Percentiles rank a stretch among this genome's conserved stretches.
Evolutionary conservation across 2,329 filamentous ascomycete species (phyloP).

Genomic region (Trichoderma sp.): DNA sequence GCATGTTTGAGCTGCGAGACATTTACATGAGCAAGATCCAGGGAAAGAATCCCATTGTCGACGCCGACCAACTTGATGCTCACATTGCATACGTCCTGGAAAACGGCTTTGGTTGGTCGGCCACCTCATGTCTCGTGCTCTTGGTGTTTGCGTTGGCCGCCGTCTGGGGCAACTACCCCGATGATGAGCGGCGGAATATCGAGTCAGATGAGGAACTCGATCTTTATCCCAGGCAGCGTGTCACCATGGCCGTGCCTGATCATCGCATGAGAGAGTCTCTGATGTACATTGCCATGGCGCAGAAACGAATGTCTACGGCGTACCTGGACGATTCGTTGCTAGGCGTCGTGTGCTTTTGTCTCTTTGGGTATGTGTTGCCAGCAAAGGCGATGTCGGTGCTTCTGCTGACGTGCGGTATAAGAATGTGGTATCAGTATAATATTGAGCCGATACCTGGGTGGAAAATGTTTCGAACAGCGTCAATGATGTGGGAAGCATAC

Average conservation of each 20-base stretch:
- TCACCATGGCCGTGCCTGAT: neutral
- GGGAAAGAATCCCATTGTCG: neutral
- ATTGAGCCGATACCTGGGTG: constrained; percentile 2
- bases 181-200: neutral
- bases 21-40: constrained; percentile 9
- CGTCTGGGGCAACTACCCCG: constrained; percentile 1
- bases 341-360: constrained; percentile 4
- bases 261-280: constrained; percentile 3
- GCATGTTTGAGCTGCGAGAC: constrained; percentile 4
- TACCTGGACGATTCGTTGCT: neutral
- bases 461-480: constrained; percentile 3
- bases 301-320: constrained; percentile 7
- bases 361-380: neutral
- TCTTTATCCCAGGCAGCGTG: neutral
- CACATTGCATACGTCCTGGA: neutral
- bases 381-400: neutral
- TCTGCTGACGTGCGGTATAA: neutral
- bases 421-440: constrained; percentile 11
- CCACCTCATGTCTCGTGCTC: neutral
- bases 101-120: neutral
- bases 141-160: neutral
- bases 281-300: constrained; percentile 5
- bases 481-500: constrained; percentile 10
- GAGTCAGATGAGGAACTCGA: neutral
- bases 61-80: neutral